phyloP scores from a whole-genome alignment of 2,329 filamentous ascomycete genomes.

The Cercospora sp. region DNA sequence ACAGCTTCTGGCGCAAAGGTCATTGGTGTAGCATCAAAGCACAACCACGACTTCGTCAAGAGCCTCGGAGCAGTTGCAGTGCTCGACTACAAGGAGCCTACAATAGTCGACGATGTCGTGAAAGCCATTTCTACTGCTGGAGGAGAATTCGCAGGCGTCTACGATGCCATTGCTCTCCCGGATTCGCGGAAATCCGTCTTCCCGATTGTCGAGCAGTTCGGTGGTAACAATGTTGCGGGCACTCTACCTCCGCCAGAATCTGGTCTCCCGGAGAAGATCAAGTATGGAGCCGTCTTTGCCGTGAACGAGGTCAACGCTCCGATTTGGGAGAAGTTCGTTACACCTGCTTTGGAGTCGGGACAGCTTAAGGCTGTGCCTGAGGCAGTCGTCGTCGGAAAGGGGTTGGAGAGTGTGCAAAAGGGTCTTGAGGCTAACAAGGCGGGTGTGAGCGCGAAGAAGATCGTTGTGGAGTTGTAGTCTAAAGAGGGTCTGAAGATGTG shows the following conservation, averaged over 20 bases:
- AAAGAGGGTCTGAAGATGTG: neutral
- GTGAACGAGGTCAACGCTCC: constrained; percentile 30
- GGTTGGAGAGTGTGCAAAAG: constrained; percentile 37
- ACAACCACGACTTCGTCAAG: constrained; percentile 39
- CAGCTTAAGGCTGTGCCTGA: constrained; percentile 39
- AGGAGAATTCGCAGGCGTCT: constrained; percentile 46
- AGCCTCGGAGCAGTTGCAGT: constrained; percentile 35
- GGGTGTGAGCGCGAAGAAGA: constrained; percentile 39
- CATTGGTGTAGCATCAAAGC: constrained; percentile 36
- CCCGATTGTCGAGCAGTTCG: constrained; percentile 34
- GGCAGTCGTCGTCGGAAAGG: constrained; percentile 42
- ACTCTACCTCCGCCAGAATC: constrained; percentile 28
- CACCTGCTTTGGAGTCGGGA: constrained; percentile 39
- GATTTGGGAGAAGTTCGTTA: constrained; percentile 35
- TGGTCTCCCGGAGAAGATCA: constrained; percentile 31
- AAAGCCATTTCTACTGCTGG: constrained; percentile 41
- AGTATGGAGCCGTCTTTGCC: constrained; percentile 34
- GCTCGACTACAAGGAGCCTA: constrained; percentile 39
- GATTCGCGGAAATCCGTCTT: constrained; percentile 29
- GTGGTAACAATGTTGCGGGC: constrained; percentile 29
- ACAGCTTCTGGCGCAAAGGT: constrained; percentile 40
- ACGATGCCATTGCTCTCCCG: constrained; percentile 40
- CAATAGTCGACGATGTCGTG: constrained; percentile 43
- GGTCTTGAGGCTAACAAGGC: constrained; percentile 36
- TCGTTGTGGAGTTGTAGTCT: constrained; percentile 36